Percentiles rank a stretch among this genome's conserved stretches.
These are phyloP conservation scores for Kwoniella sp. DNA, from an alignment of 768 basidiomycete species.

Conservation along the genomic window DNA sequence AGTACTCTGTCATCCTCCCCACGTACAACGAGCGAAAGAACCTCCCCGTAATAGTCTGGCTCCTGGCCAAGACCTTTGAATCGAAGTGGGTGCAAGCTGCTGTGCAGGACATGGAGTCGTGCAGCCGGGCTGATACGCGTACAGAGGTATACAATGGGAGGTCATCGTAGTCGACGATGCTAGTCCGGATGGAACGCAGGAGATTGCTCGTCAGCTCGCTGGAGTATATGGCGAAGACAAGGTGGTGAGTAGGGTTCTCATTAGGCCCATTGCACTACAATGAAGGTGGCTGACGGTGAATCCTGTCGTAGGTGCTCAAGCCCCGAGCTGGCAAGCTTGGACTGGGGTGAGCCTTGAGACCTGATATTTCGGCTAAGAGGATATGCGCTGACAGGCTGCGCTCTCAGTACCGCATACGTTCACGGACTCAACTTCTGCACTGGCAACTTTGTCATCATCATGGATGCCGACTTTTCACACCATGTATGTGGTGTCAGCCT, in stretches of 20 bases:
- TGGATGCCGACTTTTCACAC: constrained; percentile 96
- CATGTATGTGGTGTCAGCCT: constrained; percentile 59
- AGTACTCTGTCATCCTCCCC: constrained; percentile 86
- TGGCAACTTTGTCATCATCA: constrained; percentile 91
- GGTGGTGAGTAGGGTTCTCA: constrained; percentile 57
- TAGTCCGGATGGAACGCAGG: constrained; percentile 87
- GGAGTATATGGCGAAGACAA: constrained; percentile 75
- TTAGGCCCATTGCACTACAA: neutral
- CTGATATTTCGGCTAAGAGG: neutral
- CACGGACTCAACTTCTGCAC: constrained; percentile 84
- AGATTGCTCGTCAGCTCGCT: constrained; percentile 75
- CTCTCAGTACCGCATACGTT: constrained; percentile 76
- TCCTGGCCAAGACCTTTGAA: constrained; percentile 69
- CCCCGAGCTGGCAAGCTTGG: constrained; percentile 88
- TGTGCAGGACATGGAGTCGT: neutral
- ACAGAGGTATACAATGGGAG: constrained; percentile 73
- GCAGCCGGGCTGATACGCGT: neutral
- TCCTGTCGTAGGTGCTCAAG: constrained; percentile 61
- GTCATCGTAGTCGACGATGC: constrained; percentile 88
- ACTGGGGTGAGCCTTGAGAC: constrained; percentile 61
- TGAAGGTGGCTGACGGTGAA: neutral
- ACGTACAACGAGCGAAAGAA: constrained; percentile 94
- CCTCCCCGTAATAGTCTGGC: constrained; percentile 79
- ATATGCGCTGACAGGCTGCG: no score
- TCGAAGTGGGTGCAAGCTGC: constrained; percentile 60